Conservation (phyloP, 169 alveolate genomes). For the Eimeria mitis region DNA sequence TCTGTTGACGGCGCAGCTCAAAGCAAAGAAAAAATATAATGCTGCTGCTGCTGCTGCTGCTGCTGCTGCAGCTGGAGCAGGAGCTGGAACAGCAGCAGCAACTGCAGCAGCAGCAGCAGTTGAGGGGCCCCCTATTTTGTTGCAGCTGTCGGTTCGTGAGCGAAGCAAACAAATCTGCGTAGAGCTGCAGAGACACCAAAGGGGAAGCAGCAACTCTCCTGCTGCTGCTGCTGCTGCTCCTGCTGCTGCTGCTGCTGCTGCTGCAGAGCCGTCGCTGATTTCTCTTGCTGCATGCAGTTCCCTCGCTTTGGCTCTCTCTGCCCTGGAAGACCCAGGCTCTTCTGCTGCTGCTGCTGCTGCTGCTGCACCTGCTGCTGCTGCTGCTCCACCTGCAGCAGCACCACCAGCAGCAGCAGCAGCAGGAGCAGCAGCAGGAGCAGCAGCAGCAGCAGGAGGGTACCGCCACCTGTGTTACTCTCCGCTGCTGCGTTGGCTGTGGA, state of each 20-base stretch:
- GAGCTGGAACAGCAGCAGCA: not conserved
- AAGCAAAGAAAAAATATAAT: not conserved
- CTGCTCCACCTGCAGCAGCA: too few relatives aligned
- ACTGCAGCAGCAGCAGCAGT: constrained; percentile 3
- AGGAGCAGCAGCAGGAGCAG: too few relatives aligned
- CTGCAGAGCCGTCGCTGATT: not conserved
- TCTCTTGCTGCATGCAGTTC: constrained; percentile 20
- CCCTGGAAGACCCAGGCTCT: not conserved
- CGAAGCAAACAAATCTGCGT: not conserved
- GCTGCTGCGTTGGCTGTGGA: constrained; percentile 37
- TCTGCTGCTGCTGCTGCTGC: constrained; percentile 4
- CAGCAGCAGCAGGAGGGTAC: too few relatives aligned
- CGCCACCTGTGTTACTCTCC: constrained; percentile 29
- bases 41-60: too few relatives aligned
- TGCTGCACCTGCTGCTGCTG: not conserved
- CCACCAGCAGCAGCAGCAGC: too few relatives aligned
- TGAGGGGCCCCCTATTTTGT: not conserved
- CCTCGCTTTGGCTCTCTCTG: constrained; percentile 9
- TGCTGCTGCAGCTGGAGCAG: not conserved
- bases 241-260: not conserved
- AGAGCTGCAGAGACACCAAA: not conserved
- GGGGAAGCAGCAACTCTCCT: not conserved
- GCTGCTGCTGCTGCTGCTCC: not conserved
- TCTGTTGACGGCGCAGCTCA: not conserved
- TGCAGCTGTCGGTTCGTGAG: not conserved